phyloP scores from a whole-genome alignment of 164 flowering plant genomes.

The Cinnamomum micranthum region DNA sequence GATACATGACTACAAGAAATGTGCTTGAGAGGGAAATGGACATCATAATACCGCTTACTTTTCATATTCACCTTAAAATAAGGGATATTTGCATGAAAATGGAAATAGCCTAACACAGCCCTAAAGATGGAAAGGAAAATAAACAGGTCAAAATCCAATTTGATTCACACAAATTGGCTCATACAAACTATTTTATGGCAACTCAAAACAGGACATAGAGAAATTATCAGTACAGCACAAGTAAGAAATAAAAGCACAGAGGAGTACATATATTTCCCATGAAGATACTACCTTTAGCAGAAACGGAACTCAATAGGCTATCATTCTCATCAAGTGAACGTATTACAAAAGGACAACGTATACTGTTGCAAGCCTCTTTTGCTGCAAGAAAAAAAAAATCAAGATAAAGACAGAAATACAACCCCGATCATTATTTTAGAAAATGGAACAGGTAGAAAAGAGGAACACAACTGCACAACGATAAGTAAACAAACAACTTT shows the following conservation, averaged over 20 bases:
- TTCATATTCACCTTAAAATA: too few relatives aligned
- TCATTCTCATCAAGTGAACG: slow-evolving; percentile 57
- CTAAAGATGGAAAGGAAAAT: background rate
- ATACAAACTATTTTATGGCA: background rate
- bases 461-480: background rate
- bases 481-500: background rate
- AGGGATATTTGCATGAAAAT: too few relatives aligned
- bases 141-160: background rate
- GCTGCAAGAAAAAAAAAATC: too few relatives aligned
- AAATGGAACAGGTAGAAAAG: background rate
- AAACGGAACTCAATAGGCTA: slow-evolving; percentile 46
- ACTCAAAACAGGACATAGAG: background rate
- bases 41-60: too few relatives aligned
- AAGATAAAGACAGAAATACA: too few relatives aligned
- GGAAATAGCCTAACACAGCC: too few relatives aligned
- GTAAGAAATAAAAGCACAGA: background rate
- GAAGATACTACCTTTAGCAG: slow-evolving; percentile 43
- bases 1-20: too few relatives aligned
- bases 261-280: background rate
- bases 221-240: background rate
- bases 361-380: slow-evolving; percentile 45
- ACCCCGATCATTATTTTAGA: background rate
- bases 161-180: background rate
- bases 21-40: too few relatives aligned
- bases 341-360: slow-evolving; percentile 41